Base-by-base conservation (phyloP, 2,329 filamentous ascomycete species). In the Arthroderma sp. region DNA sequence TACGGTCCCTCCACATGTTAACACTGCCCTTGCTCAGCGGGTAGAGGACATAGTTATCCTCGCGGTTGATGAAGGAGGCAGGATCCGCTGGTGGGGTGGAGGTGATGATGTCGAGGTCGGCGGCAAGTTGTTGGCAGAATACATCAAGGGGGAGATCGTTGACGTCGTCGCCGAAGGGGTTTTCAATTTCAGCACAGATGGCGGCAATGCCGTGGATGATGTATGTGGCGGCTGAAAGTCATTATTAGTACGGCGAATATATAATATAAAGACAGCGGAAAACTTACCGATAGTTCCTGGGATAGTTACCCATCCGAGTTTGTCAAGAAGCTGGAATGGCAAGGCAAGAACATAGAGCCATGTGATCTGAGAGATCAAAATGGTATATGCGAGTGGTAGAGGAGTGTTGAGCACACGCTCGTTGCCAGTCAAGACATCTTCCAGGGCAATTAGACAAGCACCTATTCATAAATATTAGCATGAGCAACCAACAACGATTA, bases 291-390 rank as follows among this genome's bases (percentile, higher is more conserved):
- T 74, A 47, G 84, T 85, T 35, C 83, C 88, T 0, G 88, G 88
- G 62, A 93, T 91, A 11, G 88, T 85, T 62, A 90, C 78, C 84
- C 85, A 93, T 6, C 71, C 64, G 0, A 94, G 80, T 2, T 72
- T 68, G 0, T 70, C 67, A 66, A 81, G 81, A 5, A 94, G 81
- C 73, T 94, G 88, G 77, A 93, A 93, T 4, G 88, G 88, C 0
- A 94, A 79, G 33, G 88, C 78, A 63, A 89, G 73, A 56, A 93
- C 83, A 72, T 93, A 94, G 55, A 90, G 80, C 82, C 87, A 91
- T 33, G 88, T 88, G 67, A 93, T 91, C 69, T 94, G 88, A 19
- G 84, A 83, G 68, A 93, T 91, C 65, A 87, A 82, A 65, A 94
- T 93, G 62, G 81, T 83, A 75, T 94, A 94, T 51, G 88, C 88